These are phyloP conservation scores for Arctium minus DNA, from an alignment of 129 eudicot genomes.

Conservation along the genomic window DNA sequence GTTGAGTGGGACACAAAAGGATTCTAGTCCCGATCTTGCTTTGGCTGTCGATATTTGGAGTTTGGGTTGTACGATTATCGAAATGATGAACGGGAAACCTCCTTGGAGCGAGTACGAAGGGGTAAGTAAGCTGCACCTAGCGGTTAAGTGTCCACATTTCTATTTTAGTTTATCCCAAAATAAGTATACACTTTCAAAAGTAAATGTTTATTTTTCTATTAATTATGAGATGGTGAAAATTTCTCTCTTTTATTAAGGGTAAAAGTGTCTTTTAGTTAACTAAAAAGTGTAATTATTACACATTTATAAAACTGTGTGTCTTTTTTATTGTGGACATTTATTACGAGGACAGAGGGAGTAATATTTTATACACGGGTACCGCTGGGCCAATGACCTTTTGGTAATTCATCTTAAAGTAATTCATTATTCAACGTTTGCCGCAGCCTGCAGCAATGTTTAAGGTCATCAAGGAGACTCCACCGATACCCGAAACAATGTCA, in stretches of 20 bases:
- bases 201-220: background rate
- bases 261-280: background rate
- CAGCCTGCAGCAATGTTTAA: slow-evolving; percentile 94
- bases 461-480: slow-evolving; percentile 70
- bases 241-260: background rate
- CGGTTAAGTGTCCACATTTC: background rate
- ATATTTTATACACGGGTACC: background rate
- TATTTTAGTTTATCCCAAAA: background rate
- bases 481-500: slow-evolving; percentile 74
- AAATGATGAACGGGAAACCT: slow-evolving; percentile 90
- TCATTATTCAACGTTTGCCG: background rate
- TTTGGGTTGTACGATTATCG: slow-evolving; percentile 91
- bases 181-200: background rate
- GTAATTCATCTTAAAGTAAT: background rate
- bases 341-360: background rate
- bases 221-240: background rate
- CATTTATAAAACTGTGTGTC: background rate
- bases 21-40: slow-evolving; percentile 57
- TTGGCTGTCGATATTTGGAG: slow-evolving; percentile 96
- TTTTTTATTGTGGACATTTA: background rate
- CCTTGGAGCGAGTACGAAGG: slow-evolving; percentile 94
- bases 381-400: background rate
- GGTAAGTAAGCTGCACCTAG: slow-evolving; percentile 56
- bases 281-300: background rate
- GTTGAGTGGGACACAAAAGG: slow-evolving; percentile 49